Percentiles rank a stretch among this genome's conserved stretches.
Conservation (phyloP, 805 yeast species). For the Metschnikowia gelsemii region DNA sequence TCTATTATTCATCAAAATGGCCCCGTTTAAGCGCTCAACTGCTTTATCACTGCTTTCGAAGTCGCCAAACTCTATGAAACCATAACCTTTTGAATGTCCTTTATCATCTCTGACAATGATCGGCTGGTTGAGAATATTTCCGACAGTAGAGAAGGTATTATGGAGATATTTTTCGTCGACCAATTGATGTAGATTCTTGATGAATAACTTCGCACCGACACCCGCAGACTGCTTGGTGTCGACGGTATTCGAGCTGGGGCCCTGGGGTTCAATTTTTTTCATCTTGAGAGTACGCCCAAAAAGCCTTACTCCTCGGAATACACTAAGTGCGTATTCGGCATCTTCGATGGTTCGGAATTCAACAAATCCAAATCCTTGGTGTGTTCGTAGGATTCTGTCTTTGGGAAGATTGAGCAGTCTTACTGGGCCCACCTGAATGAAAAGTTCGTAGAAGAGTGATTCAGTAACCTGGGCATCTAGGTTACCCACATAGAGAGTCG, state of each 20-base stretch:
- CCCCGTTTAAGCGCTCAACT: constrained; percentile 64
- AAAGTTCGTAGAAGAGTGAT: constrained; percentile 70
- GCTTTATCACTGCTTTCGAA: constrained; percentile 75
- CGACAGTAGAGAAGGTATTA: constrained; percentile 68
- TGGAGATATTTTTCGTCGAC: constrained; percentile 58
- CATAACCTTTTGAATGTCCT: constrained; percentile 60
- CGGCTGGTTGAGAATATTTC: constrained; percentile 54
- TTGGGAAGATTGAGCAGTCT: constrained; percentile 70
- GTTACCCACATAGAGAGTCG: constrained; percentile 78
- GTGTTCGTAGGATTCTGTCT: constrained; percentile 66
- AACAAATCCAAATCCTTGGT: constrained; percentile 88
- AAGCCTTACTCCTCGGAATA: constrained; percentile 59
- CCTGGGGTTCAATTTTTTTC: constrained; percentile 43
- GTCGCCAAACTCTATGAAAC: constrained; percentile 60
- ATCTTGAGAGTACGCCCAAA: constrained; percentile 62
- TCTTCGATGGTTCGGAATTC: constrained; percentile 62
- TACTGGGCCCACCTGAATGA: constrained; percentile 83
- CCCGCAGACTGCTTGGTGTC: constrained; percentile 11
- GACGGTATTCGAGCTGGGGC: constrained; percentile 15
- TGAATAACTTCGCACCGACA: constrained; percentile 52
- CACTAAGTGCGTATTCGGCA: constrained; percentile 63
- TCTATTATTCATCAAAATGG: constrained; percentile 63
- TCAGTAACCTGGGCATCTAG: constrained; percentile 76
- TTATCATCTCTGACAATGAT: constrained; percentile 48
- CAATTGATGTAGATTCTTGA: constrained; percentile 63